Conservation (phyloP, 1,284 basidiomycete species). For the Malassezia pachydermatis region DNA sequence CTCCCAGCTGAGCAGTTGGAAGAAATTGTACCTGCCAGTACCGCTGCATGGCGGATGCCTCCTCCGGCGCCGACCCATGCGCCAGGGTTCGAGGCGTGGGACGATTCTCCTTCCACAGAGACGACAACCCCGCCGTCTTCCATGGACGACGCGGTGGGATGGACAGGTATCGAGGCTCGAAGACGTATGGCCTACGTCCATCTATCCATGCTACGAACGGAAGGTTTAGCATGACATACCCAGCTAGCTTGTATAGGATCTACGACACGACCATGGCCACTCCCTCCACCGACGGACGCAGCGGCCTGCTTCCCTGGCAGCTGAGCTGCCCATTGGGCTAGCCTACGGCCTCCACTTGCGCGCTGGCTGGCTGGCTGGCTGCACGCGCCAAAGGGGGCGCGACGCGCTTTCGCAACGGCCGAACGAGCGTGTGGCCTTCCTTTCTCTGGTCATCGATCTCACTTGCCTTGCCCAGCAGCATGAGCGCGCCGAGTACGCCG, state of each 20-base stretch:
- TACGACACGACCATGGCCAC: no score
- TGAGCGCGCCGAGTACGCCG: slow-evolving; percentile 11
- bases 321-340: no score
- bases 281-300: no score
- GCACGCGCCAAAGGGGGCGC: slow-evolving; percentile 5
- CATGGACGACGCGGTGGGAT: slow-evolving; percentile 11
- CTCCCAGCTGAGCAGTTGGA: slow-evolving; percentile 3
- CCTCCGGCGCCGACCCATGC: neutral
- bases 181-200: slow-evolving; percentile 18
- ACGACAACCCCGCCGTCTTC: neutral
- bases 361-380: no score
- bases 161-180: slow-evolving; percentile 11
- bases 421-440: neutral
- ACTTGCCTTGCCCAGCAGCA: no score
- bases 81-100: slow-evolving; percentile 10
- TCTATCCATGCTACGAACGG: slow-evolving; percentile 14
- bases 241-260: no score
- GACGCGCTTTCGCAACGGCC: neutral
- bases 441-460: neutral
- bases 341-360: slow-evolving; percentile 5
- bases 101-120: neutral
- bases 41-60: neutral
- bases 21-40: slow-evolving; percentile 15
- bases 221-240: slow-evolving; percentile 16
- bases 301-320: no score